These are phyloP conservation scores for Sugiyamaella neomexicana DNA, from an alignment of 1,139 yeast species.

Conservation along the genomic window DNA sequence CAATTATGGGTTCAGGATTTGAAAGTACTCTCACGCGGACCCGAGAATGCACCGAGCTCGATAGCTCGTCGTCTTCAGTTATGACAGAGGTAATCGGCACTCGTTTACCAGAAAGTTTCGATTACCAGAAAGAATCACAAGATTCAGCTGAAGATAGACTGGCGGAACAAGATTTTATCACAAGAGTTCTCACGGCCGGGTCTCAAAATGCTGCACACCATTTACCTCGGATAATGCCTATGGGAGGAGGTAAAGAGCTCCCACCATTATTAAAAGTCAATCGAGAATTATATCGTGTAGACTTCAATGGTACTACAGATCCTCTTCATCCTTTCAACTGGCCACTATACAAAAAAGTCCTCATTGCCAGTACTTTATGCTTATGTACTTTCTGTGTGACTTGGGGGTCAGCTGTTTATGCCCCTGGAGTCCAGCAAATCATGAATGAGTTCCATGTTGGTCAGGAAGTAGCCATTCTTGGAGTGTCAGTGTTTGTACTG, in stretches of 20 bases:
- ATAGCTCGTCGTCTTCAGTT: conserved; percentile 10
- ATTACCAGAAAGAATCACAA: neutral
- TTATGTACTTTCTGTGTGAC: conserved; percentile 42
- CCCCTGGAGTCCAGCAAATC: conserved; percentile 39
- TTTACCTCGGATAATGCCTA: conserved; percentile 7
- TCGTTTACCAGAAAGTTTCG: neutral
- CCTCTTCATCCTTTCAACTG: conserved; percentile 52
- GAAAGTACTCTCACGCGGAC: conserved; percentile 3
- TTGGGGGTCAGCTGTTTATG: conserved; percentile 47
- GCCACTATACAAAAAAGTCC: conserved; percentile 39
- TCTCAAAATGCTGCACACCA: neutral
- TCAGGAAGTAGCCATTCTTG: conserved; percentile 44
- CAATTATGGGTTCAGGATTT: neutral
- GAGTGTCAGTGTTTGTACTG: conserved; percentile 65
- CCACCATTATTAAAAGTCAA: conserved; percentile 50
- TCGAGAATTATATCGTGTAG: conserved; percentile 48
- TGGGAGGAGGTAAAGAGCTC: conserved; percentile 51
- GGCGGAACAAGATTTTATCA: conserved; percentile 22
- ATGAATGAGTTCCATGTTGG: conserved; percentile 32
- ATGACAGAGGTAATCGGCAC: conserved; percentile 3
- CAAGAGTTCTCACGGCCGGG: conserved; percentile 19
- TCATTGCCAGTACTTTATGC: conserved; percentile 38
- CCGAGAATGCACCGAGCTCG: neutral
- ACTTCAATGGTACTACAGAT: conserved; percentile 52
- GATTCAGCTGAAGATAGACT: conserved; percentile 7